These are phyloP conservation scores for Cryptococcus jaspeensis DNA, from an alignment of 1,284 basidiomycete genomes.

Conservation along the genomic window DNA sequence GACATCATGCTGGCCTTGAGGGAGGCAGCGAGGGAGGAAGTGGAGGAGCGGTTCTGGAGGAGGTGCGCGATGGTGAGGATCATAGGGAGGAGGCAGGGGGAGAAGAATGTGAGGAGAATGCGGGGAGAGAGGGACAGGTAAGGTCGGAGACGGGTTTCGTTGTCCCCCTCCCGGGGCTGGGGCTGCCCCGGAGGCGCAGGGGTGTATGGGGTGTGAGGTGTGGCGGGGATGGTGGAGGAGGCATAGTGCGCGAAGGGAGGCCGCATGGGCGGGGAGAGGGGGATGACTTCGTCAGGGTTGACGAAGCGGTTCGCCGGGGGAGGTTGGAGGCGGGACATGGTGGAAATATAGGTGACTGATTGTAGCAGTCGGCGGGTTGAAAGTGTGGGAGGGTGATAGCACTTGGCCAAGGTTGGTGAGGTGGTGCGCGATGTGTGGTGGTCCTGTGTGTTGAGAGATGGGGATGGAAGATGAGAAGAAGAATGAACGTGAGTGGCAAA, in stretches of 20 bases:
- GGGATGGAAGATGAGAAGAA: too few species aligned
- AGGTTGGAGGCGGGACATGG: slow-evolving; percentile 4
- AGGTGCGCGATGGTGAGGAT: slow-evolving; percentile 81
- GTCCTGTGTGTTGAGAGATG: too few species aligned
- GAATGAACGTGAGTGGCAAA: too few species aligned
- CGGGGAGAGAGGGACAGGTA: slow-evolving; percentile 79
- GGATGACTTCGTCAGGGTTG: slow-evolving; percentile 33
- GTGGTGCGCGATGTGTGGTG: too few species aligned
- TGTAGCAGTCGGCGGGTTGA: too few species aligned
- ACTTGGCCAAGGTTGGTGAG: too few species aligned
- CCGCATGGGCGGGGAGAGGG: slow-evolving; percentile 31
- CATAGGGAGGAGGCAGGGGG: slow-evolving; percentile 68
- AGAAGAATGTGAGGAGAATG: slow-evolving; percentile 74
- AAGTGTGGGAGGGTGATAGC: background rate
- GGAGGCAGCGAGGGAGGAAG: slow-evolving; percentile 65
- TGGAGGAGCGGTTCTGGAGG: slow-evolving; percentile 62
- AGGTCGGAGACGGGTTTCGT: slow-evolving; percentile 59
- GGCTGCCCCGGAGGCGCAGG: slow-evolving; percentile 5
- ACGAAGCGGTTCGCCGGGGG: slow-evolving; percentile 5
- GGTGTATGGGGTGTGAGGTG: slow-evolving; percentile 32
- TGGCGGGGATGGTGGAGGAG: slow-evolving; percentile 32
- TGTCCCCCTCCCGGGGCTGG: background rate
- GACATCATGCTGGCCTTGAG: slow-evolving; percentile 71
- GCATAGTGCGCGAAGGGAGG: slow-evolving; percentile 35
- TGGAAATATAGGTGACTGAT: background rate